Base-by-base conservation (phyloP, 2,329 filamentous ascomycete species). In the Pseudocercospora musae region DNA sequence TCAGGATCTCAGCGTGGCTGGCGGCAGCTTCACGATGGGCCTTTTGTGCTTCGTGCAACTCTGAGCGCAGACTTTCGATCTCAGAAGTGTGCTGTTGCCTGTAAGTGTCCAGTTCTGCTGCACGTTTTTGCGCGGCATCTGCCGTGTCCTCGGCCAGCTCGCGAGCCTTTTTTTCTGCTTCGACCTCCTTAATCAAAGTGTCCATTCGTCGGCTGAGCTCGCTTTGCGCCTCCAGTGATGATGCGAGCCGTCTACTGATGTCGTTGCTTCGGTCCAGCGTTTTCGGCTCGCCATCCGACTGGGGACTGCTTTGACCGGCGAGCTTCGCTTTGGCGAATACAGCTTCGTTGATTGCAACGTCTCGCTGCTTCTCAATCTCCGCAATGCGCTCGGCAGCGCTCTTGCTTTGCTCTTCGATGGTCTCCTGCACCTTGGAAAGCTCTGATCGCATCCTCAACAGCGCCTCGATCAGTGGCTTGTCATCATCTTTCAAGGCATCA, bases 241-340 rank as follows among this genome's bases (percentile, higher is more conserved):
- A 79, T n/a, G 94, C 94, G 21, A 99, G 83, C 70, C 95, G 92
- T 70, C 87, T 87, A 72, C 87, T 89, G 66, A 96, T 85, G 63
- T 96, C 93, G 9, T 84, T 85, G 6, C 86, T 83, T 27, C 91
- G 87, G 56, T 90, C 89, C 40, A 86, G 81, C 55, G 88, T 82
- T 40, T 56, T 65, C 44, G 60, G 58, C 18, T 63, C 69, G 75
- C 71, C 87, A 82, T 60, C 89, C 79, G 44, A 86, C 84, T 71
- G 82, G 83, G 71, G 57, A 67, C 68, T 50, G 40, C 85, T 87
- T 66, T 92, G 89, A 7, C 92, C 93, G 29, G 93, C 93, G 57
- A 97, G 81, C 74, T 92, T 97, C 2, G 96, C 92, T 74, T 96
- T 96, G 33, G 93, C 91, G 76, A 98, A 98, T 0, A 95, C 90